Conservation (phyloP, 345 rosid genomes). For the Psidium friedrichsthalianum region DNA sequence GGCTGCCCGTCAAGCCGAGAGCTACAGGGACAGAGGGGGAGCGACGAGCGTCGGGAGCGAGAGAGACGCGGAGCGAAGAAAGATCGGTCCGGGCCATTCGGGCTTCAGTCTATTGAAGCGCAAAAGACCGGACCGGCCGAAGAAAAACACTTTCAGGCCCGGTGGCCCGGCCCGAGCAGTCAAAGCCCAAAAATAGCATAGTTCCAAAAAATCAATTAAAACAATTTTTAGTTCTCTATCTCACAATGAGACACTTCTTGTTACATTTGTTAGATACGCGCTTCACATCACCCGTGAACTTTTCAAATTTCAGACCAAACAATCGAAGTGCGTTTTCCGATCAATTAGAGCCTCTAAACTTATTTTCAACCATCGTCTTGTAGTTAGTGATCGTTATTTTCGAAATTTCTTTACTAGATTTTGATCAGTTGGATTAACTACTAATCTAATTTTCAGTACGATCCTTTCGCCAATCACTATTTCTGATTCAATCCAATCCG, state of each 20-base stretch:
- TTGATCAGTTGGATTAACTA: neutral
- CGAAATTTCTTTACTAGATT: neutral
- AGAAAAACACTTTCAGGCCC: neutral
- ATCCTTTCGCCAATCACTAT: neutral
- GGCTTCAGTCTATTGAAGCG: neutral
- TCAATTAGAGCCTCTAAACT: neutral
- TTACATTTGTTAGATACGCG: neutral
- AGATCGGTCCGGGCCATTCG: neutral
- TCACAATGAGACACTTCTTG: accelerated
- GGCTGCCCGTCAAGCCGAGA: neutral
- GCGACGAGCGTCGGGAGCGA: neutral
- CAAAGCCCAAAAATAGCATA: neutral
- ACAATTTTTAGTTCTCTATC: neutral
- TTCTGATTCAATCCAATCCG: neutral
- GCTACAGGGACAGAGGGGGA: neutral
- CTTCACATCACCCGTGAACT: neutral
- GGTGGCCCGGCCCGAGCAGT: neutral
- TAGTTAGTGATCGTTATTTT: neutral
- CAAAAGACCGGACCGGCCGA: neutral
- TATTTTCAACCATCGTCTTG: neutral
- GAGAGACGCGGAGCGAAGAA: neutral
- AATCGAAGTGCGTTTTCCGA: neutral
- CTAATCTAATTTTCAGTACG: neutral
- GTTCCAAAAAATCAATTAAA: neutral
- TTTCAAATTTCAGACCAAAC: neutral